These are phyloP conservation scores for Trichosanthes truncata DNA, from an alignment of 306 rosid genomes.

Conservation along the genomic window DNA sequence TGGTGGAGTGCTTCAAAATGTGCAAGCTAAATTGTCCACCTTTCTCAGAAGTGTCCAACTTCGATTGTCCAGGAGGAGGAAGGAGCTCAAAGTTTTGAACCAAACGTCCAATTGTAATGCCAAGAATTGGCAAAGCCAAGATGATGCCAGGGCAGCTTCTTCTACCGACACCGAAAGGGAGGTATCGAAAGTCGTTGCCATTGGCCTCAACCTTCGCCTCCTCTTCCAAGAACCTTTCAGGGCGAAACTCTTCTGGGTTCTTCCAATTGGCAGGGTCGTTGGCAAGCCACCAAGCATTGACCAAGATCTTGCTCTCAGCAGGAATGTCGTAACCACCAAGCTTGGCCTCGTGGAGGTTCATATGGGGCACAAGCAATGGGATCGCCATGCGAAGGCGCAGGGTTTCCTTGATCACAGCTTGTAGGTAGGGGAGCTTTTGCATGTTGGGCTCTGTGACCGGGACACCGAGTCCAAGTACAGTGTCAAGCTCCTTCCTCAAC, in stretches of 20 bases:
- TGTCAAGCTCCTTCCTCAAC: conserved; percentile 46
- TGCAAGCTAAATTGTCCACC: conserved; percentile 93
- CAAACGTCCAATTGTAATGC: conserved; percentile 67
- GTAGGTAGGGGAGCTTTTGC: conserved; percentile 69
- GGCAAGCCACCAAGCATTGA: conserved; percentile 87
- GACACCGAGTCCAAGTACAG: conserved; percentile 47
- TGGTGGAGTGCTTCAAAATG: conserved; percentile 72
- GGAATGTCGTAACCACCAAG: conserved; percentile 66
- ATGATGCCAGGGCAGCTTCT: conserved; percentile 91
- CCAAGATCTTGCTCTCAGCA: conserved; percentile 74
- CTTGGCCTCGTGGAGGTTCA: conserved; percentile 83
- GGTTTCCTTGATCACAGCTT: conserved; percentile 77
- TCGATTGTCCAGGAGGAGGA: conserved; percentile 71
- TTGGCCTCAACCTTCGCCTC: conserved; percentile 77
- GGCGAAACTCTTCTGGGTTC: conserved; percentile 70
- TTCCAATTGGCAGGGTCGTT: conserved; percentile 84
- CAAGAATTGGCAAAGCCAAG: conserved; percentile 78
- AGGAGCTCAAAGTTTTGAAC: conserved; percentile 74
- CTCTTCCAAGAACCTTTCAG: conserved; percentile 80
- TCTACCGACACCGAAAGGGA: conserved; percentile 80
- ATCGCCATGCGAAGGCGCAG: conserved; percentile 77
- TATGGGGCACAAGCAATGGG: conserved; percentile 84
- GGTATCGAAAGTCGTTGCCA: conserved; percentile 84
- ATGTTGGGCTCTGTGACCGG: conserved; percentile 66
- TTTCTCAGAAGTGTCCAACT: conserved; percentile 69